Evolutionary conservation across 768 basidiomycete species (phyloP).

Genomic region (Pulveroboletus sp.): DNA sequence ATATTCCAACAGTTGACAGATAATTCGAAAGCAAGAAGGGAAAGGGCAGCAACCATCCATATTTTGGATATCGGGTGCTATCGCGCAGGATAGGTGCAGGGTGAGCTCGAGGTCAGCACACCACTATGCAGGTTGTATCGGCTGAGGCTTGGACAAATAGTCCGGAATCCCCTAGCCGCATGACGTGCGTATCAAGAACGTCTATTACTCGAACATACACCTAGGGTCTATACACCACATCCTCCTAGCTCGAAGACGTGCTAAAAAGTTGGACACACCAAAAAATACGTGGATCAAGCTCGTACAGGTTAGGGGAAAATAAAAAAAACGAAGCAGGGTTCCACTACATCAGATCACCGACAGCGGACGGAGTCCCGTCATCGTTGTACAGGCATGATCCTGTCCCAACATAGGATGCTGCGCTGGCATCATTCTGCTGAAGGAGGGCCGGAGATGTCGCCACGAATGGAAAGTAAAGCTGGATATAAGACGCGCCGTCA

Average conservation of each 20-base stretch:
- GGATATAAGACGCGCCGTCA: slow-evolving; percentile 25
- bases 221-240: too few relatives aligned
- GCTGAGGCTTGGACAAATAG: too few relatives aligned
- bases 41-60: neutral
- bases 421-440: slow-evolving; percentile 15
- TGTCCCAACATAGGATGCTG: slow-evolving; percentile 19
- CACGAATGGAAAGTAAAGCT: slow-evolving; percentile 36
- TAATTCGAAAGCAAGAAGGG: slow-evolving; percentile 5
- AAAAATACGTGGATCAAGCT: too few relatives aligned
- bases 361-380: slow-evolving; percentile 19
- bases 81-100: neutral
- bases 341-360: slow-evolving; percentile 20
- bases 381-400: slow-evolving; percentile 32
- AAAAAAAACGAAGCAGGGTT: too few relatives aligned
- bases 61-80: neutral
- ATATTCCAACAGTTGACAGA: neutral
- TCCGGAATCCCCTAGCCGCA: too few relatives aligned
- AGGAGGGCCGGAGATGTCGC: slow-evolving; percentile 29
- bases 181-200: too few relatives aligned
- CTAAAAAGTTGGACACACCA: too few relatives aligned
- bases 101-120: slow-evolving; percentile 32
- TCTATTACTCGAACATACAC: too few relatives aligned
- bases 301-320: too few relatives aligned
- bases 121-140: neutral
- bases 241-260: too few relatives aligned